A percentile compares a stretch with the other conserved stretches of the same genome.
phyloP scores from a whole-genome alignment of 257 asterid species.

The Salvia splendens region DNA sequence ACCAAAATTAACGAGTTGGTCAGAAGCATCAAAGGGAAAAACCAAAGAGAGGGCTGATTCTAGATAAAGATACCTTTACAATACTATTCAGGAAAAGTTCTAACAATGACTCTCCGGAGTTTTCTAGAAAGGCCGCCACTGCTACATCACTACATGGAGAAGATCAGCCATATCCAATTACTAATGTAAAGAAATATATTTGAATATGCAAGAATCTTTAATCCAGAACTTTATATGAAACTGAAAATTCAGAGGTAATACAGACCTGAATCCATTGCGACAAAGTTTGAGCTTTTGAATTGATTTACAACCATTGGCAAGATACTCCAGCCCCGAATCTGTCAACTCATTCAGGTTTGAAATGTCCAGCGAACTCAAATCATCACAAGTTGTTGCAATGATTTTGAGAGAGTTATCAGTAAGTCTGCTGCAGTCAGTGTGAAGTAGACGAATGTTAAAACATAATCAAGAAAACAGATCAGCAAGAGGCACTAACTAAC shows the following conservation, averaged over 20 bases:
- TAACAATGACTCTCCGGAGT: conserved; percentile 63
- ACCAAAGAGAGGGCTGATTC: not conserved
- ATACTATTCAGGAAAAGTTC: conserved; percentile 68
- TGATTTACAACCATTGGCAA: conserved; percentile 72
- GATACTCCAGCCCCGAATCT: conserved; percentile 65
- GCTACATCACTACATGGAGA: conserved; percentile 65
- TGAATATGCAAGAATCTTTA: not conserved
- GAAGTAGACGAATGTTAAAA: conserved; percentile 18
- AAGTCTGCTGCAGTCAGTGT: conserved; percentile 58
- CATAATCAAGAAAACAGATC: conserved; percentile 3
- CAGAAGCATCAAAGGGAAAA: conserved; percentile 18
- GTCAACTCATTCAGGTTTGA: conserved; percentile 60
- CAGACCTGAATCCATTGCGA: conserved; percentile 72
- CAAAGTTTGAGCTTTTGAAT: conserved; percentile 57
- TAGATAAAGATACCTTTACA: conserved; percentile 47
- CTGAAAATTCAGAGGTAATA: conserved; percentile 1
- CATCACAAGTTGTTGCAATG: conserved; percentile 59
- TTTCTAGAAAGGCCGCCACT: conserved; percentile 78
- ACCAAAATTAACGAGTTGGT: conserved; percentile 28
- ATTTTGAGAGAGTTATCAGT: conserved; percentile 58
- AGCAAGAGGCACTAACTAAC: conserved; percentile 22
- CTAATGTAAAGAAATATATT: not conserved
- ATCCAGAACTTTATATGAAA: not conserved
- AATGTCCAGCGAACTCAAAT: conserved; percentile 61
- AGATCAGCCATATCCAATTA: conserved; percentile 20